Evolutionary conservation across 441 rosid species (phyloP).

Genomic region (Capsella rubella): DNA sequence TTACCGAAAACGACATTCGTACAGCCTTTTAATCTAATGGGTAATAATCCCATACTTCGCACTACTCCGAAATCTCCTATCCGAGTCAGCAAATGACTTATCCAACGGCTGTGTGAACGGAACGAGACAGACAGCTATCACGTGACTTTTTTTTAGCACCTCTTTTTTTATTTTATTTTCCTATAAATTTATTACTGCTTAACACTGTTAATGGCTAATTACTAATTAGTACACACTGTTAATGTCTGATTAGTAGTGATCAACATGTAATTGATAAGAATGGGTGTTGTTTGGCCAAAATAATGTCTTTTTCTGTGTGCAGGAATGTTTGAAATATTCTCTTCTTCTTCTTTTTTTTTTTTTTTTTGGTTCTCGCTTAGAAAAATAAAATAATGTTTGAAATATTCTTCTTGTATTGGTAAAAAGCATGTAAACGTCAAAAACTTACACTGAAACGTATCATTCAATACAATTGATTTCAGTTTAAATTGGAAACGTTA

Average conservation of each 20-base stretch:
- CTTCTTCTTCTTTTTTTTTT: too few relatives aligned
- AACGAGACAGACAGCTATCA: conserved; percentile 36
- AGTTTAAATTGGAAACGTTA: conserved; percentile 17
- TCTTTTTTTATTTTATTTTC: not conserved
- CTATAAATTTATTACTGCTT: not conserved
- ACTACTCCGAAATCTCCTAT: conserved; percentile 31
- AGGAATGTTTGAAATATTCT: conserved; percentile 30
- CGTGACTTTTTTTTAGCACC: conserved; percentile 31
- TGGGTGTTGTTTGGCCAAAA: conserved; percentile 11
- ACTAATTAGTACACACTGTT: conserved; percentile 26
- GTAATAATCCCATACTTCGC: conserved; percentile 34
- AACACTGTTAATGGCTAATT: conserved; percentile 30
- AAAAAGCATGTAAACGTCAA: not conserved
- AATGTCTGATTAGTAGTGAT: conserved; percentile 30
- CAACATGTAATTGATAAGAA: conserved; percentile 20
- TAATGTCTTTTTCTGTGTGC: conserved; percentile 7
- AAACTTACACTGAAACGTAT: conserved; percentile 28
- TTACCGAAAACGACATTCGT: conserved; percentile 49
- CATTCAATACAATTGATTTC: conserved; percentile 18
- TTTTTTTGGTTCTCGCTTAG: not conserved
- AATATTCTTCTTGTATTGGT: conserved; percentile 23
- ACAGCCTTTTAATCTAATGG: conserved; percentile 39
- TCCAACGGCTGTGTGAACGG: conserved; percentile 32
- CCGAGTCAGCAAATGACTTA: conserved; percentile 35
- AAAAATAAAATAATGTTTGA: conserved; percentile 7